Percentiles rank a stretch among this genome's conserved stretches.
Evolutionary conservation across 305 asterid genomes (phyloP).

Genomic region (Ruellia speciosa): DNA sequence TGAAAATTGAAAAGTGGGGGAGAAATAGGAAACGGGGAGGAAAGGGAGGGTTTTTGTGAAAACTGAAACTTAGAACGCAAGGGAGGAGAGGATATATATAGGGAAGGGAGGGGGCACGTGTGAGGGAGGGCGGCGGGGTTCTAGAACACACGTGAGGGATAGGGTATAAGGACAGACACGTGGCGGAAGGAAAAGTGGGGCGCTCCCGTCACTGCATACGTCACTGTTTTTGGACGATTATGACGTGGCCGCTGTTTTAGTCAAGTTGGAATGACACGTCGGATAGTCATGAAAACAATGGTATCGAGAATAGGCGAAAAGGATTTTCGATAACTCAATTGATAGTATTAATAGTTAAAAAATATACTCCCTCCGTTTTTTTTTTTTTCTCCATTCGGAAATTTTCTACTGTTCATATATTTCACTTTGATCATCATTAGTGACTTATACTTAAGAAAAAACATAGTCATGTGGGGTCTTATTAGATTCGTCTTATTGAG

Average conservation of each 20-base stretch:
- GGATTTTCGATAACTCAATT: too few relatives aligned
- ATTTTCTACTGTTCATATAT: too few relatives aligned
- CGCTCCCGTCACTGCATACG: conserved; percentile 75
- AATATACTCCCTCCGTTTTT: too few relatives aligned
- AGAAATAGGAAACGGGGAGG: conserved; percentile 2
- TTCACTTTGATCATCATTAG: too few relatives aligned
- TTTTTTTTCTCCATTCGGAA: too few relatives aligned
- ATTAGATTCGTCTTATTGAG: too few relatives aligned
- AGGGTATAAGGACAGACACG: conserved; percentile 33
- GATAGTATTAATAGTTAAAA: too few relatives aligned
- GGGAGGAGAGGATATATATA: conserved; percentile 48
- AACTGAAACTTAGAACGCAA: conserved; percentile 48
- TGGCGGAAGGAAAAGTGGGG: conserved; percentile 18
- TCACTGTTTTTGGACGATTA: conserved; percentile 38
- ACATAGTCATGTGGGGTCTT: too few relatives aligned
- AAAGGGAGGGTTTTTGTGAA: conserved; percentile 26
- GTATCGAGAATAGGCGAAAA: too few relatives aligned
- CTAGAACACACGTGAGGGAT: conserved; percentile 72
- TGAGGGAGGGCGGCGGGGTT: conserved; percentile 29
- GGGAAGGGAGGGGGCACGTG: conserved; percentile 41
- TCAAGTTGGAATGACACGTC: conserved; percentile 30
- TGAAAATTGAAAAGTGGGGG: not conserved
- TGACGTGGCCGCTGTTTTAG: not conserved
- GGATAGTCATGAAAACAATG: conserved; percentile 36
- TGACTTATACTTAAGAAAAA: too few relatives aligned